Base-by-base conservation (phyloP, 2,329 filamentous ascomycete species). In the Fusarium graminum region DNA sequence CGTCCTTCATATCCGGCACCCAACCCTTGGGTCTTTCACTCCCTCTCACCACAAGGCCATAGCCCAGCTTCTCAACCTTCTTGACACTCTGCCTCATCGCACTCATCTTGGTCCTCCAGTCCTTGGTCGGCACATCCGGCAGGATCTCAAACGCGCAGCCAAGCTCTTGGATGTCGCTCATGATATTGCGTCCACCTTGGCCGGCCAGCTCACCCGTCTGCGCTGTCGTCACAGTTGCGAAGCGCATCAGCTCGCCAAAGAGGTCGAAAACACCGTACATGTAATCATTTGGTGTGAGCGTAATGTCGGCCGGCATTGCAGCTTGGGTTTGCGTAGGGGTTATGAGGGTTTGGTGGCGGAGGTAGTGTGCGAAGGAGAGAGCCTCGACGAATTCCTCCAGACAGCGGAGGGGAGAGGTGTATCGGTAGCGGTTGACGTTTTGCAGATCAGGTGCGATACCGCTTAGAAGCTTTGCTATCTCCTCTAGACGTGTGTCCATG, bases 371-470 rank as follows among this genome's bases (percentile, higher is more conserved):
- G 76, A 99, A 97, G 1, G 92, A 91, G 28, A 96, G 82, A 0
- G 94, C 94, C 80, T 99, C 95, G 77, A 97, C 91, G 74, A 93
- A 95, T 79, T 99, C 95, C 79, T 99, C 95, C 50, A 97, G 88
- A 46, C 93, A 94, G 22, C 90, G 91, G 67, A 97, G 89, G 52
- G 93, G 88, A 54, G 87, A 83, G 49, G 88, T 85, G 79, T 98
- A 99, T 57, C 95, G 91, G 79, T 92, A 88, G 10, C 91, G 86
- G 77, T 97, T 95, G 71, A 94, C 84, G 38, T 89, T 89, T 69
- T 90, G 85, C 7, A 97, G 82, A 67, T 98, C 94, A 2, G 86
- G 82, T 17, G 88, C 85, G 53, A 97, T 86, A 39, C 83, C 80
- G 6, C 81, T 79, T 63, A 97, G 92, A 14, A 91, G 88, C 36